These are phyloP conservation scores for Athelia sp. DNA, from an alignment of 1,284 basidiomycete genomes.

Conservation along the genomic window DNA sequence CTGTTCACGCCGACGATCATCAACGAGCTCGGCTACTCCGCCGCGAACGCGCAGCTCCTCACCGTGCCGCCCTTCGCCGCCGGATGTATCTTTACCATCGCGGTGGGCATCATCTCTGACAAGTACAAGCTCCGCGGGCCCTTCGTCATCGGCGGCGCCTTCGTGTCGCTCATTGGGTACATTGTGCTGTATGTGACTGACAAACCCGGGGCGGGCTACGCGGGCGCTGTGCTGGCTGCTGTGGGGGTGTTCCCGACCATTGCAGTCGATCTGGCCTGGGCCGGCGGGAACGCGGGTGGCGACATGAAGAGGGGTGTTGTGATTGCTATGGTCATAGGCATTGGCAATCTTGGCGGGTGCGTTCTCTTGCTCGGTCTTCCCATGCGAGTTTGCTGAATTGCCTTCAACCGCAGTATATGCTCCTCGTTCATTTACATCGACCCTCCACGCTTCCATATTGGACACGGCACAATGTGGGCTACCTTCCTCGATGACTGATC, in stretches of 20 bases:
- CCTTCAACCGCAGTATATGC: conserved; percentile 21
- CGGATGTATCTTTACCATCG: conserved; percentile 28
- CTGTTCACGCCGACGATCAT: conserved; percentile 33
- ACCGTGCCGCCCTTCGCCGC: conserved; percentile 50
- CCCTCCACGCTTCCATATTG: conserved; percentile 17
- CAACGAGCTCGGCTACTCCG: conserved; percentile 37
- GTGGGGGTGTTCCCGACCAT: conserved; percentile 52
- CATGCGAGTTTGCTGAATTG: neutral
- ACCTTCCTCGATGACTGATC: conserved; percentile 3
- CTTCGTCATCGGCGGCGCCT: conserved; percentile 33
- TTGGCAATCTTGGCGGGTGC: conserved; percentile 50
- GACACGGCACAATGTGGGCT: conserved; percentile 19
- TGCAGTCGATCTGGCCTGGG: conserved; percentile 51
- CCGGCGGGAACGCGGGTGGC: conserved; percentile 50
- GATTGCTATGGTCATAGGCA: conserved; percentile 48
- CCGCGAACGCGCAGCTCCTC: conserved; percentile 47
- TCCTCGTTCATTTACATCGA: conserved; percentile 28
- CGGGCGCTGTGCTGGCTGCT: conserved; percentile 47
- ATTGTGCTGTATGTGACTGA: conserved; percentile 36
- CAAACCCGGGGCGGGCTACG: conserved; percentile 35
- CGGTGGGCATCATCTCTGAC: conserved; percentile 38
- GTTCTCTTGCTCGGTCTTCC: conserved; percentile 3
- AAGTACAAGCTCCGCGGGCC: conserved; percentile 36
- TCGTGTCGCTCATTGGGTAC: conserved; percentile 40
- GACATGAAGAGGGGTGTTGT: conserved; percentile 47